Evolutionary conservation across 805 yeast species (phyloP).

Genomic region (Saturnispora zaruensis): DNA sequence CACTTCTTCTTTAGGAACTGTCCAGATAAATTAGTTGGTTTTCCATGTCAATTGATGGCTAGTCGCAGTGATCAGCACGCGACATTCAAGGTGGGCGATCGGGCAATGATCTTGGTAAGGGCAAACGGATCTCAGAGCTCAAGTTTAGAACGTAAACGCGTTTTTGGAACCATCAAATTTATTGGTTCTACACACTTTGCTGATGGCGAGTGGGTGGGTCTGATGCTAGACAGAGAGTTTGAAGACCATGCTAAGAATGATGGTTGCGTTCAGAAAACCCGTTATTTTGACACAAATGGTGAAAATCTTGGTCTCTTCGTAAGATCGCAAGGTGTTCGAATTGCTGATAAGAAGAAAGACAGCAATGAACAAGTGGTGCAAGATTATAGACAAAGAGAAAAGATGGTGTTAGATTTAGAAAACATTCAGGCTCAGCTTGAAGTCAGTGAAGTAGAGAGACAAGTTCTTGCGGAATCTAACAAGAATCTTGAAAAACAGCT

Average conservation of each 20-base stretch:
- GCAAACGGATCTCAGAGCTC: background rate
- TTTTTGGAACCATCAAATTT: constrained; percentile 38
- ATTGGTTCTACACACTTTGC: constrained; percentile 52
- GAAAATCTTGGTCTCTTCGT: constrained; percentile 43
- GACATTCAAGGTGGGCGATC: background rate
- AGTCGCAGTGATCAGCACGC: background rate
- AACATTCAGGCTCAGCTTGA: constrained; percentile 14
- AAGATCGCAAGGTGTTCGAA: constrained; percentile 18
- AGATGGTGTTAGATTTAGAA: background rate
- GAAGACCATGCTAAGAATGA: constrained; percentile 38
- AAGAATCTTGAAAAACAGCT: constrained; percentile 18
- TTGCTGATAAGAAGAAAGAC: background rate
- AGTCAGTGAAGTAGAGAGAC: constrained; percentile 39
- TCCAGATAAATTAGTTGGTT: background rate
- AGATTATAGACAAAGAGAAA: background rate
- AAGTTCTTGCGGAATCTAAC: constrained; percentile 30
- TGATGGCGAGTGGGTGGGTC: constrained; percentile 48
- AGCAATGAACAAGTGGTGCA: background rate
- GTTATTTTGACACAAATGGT: constrained; percentile 32
- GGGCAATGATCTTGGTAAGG: background rate
- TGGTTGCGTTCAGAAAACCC: constrained; percentile 37
- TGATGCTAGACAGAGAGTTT: constrained; percentile 31
- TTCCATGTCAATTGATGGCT: background rate
- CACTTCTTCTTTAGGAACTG: background rate
- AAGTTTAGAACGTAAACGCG: background rate